phyloP scores from a whole-genome alignment of 2,329 filamentous ascomycete species.

The Cladosporium sp. region DNA sequence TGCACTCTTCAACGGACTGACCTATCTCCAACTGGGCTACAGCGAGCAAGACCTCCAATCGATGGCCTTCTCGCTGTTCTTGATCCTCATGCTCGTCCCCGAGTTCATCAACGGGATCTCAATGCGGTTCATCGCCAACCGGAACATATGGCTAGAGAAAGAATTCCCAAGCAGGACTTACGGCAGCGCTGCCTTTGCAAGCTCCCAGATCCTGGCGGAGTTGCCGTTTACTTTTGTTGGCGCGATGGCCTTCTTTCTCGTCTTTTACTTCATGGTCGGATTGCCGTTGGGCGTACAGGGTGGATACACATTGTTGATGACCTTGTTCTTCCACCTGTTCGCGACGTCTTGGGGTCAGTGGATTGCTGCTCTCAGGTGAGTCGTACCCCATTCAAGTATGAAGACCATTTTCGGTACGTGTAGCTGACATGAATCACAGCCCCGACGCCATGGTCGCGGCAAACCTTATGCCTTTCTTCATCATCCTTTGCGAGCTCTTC shows the following conservation, averaged over 20 bases:
- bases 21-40: background rate
- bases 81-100: background rate
- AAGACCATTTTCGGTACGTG: background rate
- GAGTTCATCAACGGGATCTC: background rate
- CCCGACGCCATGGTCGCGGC: background rate
- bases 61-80: background rate
- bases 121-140: background rate
- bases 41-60: background rate
- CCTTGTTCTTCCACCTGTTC: background rate
- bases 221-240: background rate
- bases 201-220: background rate
- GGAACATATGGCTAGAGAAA: background rate
- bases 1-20: background rate
- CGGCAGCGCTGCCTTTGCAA: background rate
- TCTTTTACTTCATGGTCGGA: slow-evolving; percentile 21
- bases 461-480: background rate
- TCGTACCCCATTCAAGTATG: too few species aligned
- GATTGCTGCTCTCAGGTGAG: background rate
- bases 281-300: slow-evolving; percentile 3
- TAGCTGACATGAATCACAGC: background rate
- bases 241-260: slow-evolving; percentile 15
- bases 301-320: slow-evolving; percentile 2
- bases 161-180: background rate
- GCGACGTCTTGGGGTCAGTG: background rate
- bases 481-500: background rate